phyloP scores from a whole-genome alignment of 169 alveolate species.

The Eimeria brunetti region DNA sequence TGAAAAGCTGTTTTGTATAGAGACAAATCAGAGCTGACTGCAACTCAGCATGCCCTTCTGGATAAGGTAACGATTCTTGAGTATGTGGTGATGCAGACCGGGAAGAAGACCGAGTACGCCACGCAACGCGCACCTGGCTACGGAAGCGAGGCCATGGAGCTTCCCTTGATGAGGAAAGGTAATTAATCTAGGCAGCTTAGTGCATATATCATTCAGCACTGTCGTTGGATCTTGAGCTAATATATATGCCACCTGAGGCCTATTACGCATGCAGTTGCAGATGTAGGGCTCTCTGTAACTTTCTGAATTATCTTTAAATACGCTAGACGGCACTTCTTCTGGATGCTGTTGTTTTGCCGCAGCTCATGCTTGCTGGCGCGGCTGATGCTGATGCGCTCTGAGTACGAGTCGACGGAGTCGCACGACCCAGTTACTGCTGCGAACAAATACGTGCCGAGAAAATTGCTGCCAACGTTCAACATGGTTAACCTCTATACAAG shows the following conservation, averaged over 20 bases:
- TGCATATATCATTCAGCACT: not conserved
- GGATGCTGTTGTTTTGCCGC: not conserved
- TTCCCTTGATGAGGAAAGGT: slow-evolving; percentile 42
- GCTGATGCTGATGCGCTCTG: slow-evolving; percentile 54
- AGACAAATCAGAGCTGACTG: not conserved
- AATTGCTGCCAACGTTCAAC: slow-evolving; percentile 34
- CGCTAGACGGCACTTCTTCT: not conserved
- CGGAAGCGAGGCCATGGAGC: slow-evolving; percentile 64
- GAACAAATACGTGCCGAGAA: slow-evolving; percentile 27
- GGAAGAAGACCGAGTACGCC: slow-evolving; percentile 48
- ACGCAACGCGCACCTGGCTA: slow-evolving; percentile 67
- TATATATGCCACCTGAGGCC: not conserved
- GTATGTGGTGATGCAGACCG: slow-evolving; percentile 11
- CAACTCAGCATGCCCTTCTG: not conserved
- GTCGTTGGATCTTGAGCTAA: not conserved
- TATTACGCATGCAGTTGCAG: not conserved
- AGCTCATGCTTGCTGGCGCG: slow-evolving; percentile 68
- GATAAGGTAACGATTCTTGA: not conserved
- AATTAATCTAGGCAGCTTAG: not conserved
- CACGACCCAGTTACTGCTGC: slow-evolving; percentile 40
- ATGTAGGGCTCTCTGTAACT: not conserved
- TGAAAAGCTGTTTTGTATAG: not conserved
- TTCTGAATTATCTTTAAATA: not conserved
- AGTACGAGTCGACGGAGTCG: slow-evolving; percentile 6
- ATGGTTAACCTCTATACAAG: slow-evolving; percentile 54